Evolutionary conservation across 129 eudicot species (phyloP).

Genomic region (Flaveria bidentis): DNA sequence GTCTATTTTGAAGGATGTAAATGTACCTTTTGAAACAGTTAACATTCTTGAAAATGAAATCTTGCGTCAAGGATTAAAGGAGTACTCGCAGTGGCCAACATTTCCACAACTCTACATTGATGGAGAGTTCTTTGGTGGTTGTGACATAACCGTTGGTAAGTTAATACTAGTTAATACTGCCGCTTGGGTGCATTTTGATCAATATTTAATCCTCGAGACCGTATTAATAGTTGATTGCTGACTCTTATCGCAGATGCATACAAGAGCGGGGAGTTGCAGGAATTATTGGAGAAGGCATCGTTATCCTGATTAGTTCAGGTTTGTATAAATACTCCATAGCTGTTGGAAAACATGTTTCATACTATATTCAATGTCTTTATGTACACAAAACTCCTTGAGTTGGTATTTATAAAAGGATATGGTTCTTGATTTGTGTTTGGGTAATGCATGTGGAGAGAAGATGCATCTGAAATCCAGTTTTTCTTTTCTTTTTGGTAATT

Average conservation of each 20-base stretch:
- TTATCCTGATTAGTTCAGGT: constrained; percentile 51
- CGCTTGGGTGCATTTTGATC: constrained; percentile 18
- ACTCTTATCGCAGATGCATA: constrained; percentile 69
- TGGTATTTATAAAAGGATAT: constrained; percentile 21
- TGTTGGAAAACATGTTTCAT: constrained; percentile 27
- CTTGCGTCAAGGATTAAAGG: constrained; percentile 86
- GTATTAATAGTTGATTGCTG: neutral
- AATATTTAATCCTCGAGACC: neutral
- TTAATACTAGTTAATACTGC: constrained; percentile 11
- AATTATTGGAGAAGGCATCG: constrained; percentile 72
- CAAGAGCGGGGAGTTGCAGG: constrained; percentile 91
- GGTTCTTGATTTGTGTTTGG: neutral
- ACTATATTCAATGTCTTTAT: constrained; percentile 20
- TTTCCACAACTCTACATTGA: constrained; percentile 94
- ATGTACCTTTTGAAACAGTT: constrained; percentile 84
- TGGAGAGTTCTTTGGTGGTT: constrained; percentile 97
- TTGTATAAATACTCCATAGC: constrained; percentile 15
- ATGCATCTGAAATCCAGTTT: neutral
- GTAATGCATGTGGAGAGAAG: neutral
- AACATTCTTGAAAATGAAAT: constrained; percentile 79
- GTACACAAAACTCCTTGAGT: constrained; percentile 16
- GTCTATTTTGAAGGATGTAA: constrained; percentile 64
- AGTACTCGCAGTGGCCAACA: constrained; percentile 97
- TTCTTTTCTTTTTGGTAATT: no score
- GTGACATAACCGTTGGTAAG: constrained; percentile 89